Percentiles rank a stretch among this genome's conserved stretches.
These are phyloP conservation scores for Trichoderma reesei DNA, from an alignment of 495 filamentous ascomycete species.

Conservation along the genomic window DNA sequence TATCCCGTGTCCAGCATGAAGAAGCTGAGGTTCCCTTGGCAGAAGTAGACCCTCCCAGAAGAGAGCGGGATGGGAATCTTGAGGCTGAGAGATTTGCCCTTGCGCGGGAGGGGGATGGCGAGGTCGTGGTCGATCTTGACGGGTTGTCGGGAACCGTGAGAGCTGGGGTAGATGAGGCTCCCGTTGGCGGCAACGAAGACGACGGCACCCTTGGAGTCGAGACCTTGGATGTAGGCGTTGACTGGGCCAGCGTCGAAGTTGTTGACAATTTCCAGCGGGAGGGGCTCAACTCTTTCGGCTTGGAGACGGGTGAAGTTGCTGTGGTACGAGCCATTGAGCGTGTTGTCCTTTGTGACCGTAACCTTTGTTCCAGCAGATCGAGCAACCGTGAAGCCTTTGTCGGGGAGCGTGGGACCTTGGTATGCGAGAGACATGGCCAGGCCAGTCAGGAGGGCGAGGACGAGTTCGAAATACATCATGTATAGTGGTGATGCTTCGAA, in stretches of 20 bases:
- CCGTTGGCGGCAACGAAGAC: slow-evolving; percentile 30
- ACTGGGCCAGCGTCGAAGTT: slow-evolving; percentile 27
- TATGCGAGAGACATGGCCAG: background rate
- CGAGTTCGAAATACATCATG: background rate
- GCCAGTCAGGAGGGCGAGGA: background rate
- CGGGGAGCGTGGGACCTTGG: background rate
- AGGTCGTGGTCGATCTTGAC: slow-evolving; percentile 21
- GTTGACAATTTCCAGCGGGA: slow-evolving; percentile 21
- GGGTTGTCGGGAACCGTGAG: slow-evolving; percentile 18
- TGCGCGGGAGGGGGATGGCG: slow-evolving; percentile 21
- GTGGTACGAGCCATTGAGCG: slow-evolving; percentile 19
- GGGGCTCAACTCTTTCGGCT: background rate
- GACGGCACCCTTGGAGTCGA: slow-evolving; percentile 21
- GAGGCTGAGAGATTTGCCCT: slow-evolving; percentile 28
- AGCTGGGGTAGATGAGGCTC: slow-evolving; percentile 26
- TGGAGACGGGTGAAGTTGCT: background rate
- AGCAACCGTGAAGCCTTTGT: background rate
- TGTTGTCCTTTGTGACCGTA: slow-evolving; percentile 21
- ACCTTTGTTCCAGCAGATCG: slow-evolving; percentile 18
- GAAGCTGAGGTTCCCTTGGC: slow-evolving; percentile 34
- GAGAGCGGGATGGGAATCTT: slow-evolving; percentile 29
- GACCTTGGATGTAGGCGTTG: slow-evolving; percentile 32
- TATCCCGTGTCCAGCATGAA: slow-evolving; percentile 23
- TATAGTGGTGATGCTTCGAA: background rate
- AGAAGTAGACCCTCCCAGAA: slow-evolving; percentile 33